A percentile compares a stretch with the other conserved stretches of the same genome.
Conservation (phyloP, 345 rosid genomes). For the Cardiospermum halicacabum region DNA sequence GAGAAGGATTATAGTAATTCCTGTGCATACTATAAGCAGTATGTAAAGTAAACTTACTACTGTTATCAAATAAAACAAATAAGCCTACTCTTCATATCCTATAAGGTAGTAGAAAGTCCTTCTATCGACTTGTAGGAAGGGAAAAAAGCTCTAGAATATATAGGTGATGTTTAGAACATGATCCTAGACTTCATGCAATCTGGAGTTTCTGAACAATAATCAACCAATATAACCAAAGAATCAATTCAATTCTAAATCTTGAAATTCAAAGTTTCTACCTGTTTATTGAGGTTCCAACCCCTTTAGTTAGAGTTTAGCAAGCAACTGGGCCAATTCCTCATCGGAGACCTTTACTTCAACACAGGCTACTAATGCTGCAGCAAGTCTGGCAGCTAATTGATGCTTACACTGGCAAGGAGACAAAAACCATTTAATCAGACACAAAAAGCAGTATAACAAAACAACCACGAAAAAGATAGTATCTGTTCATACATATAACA, state of each 20-base stretch:
- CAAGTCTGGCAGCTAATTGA: constrained; percentile 81
- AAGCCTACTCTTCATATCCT: not conserved
- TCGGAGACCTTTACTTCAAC: constrained; percentile 55
- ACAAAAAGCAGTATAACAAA: not conserved
- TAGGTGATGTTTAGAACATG: not conserved
- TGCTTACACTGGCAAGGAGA: constrained; percentile 66
- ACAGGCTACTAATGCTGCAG: constrained; percentile 56
- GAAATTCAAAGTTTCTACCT: not conserved
- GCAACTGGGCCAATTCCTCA: constrained; percentile 59
- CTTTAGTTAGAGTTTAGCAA: constrained; percentile 42
- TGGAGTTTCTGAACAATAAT: not conserved
- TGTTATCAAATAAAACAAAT: not conserved
- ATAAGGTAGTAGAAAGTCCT: not conserved
- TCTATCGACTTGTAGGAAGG: too few species aligned
- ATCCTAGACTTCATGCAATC: not conserved
- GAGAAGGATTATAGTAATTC: not conserved
- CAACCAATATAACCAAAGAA: not conserved
- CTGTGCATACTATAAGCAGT: not conserved
- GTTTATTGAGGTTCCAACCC: not conserved
- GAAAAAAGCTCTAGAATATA: not conserved
- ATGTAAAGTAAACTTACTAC: not conserved
- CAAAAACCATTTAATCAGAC: constrained; percentile 6
- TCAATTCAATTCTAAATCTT: too few species aligned
- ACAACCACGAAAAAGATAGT: not conserved
- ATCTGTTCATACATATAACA: not conserved